phyloP scores from a whole-genome alignment of 139 green algal genomes.

The Chlorella sp. region DNA sequence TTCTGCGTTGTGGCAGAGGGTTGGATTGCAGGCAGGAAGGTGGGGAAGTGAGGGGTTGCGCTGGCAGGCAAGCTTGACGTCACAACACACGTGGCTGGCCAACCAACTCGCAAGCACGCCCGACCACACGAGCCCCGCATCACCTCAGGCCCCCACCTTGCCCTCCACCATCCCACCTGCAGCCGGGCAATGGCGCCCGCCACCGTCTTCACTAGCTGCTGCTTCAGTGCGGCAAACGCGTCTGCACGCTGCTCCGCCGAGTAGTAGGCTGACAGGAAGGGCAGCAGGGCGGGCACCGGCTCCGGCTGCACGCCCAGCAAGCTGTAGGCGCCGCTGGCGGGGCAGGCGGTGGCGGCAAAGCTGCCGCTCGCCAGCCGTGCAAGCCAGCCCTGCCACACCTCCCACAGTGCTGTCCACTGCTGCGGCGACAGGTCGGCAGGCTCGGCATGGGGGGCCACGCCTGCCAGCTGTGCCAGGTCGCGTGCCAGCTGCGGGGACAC shows the following conservation, averaged over 20 bases:
- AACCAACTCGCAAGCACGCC: too few species aligned
- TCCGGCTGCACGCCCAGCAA: slow-evolving; percentile 52
- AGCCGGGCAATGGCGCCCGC: slow-evolving; percentile 53
- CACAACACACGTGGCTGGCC: too few species aligned
- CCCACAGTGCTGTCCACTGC: slow-evolving; percentile 58
- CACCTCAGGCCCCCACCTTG: background rate
- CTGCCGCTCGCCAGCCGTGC: slow-evolving; percentile 30
- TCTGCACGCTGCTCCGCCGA: slow-evolving; percentile 51
- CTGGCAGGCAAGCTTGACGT: background rate
- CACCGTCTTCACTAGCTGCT: slow-evolving; percentile 49
- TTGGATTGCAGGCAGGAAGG: background rate
- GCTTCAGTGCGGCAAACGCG: slow-evolving; percentile 48
- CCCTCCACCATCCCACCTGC: background rate
- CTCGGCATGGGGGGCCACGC: background rate
- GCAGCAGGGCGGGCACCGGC: slow-evolving; percentile 43
- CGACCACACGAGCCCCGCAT: too few species aligned
- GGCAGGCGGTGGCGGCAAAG: slow-evolving; percentile 45
- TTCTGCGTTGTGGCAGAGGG: slow-evolving; percentile 15
- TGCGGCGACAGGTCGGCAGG: slow-evolving; percentile 32
- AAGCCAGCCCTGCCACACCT: slow-evolving; percentile 67
- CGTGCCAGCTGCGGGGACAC: slow-evolving; percentile 69
- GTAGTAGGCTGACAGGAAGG: slow-evolving; percentile 68
- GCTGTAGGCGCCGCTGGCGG: slow-evolving; percentile 43
- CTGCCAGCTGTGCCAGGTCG: slow-evolving; percentile 62
- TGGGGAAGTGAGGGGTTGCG: background rate